Percentiles rank a stretch among this genome's conserved stretches.
Evolutionary conservation across 257 asterid genomes (phyloP).

Genomic region (Leonotis leonurus): DNA sequence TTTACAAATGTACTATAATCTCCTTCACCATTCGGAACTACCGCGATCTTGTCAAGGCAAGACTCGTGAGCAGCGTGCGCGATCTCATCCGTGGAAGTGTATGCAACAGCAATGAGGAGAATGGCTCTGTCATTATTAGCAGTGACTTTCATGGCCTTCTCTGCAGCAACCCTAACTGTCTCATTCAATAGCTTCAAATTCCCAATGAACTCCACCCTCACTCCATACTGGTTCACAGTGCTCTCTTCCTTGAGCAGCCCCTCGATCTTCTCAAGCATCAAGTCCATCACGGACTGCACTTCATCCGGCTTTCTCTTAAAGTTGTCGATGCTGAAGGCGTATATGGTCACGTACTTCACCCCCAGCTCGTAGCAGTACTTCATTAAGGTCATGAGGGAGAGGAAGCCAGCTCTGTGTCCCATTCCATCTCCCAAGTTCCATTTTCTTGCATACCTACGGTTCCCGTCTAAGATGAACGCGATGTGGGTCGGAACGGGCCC

Average conservation of each 20-base stretch:
- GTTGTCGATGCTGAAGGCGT: slow-evolving; percentile 83
- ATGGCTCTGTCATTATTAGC: slow-evolving; percentile 27
- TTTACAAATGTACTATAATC: no score
- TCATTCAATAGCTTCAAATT: slow-evolving; percentile 48
- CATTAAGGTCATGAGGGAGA: slow-evolving; percentile 50
- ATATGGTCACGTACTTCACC: slow-evolving; percentile 44
- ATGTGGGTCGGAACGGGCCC: slow-evolving; percentile 69
- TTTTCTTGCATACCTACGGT: slow-evolving; percentile 62
- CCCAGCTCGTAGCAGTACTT: slow-evolving; percentile 70
- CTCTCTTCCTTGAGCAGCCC: slow-evolving; percentile 57
- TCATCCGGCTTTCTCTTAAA: slow-evolving; percentile 64
- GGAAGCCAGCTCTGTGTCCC: slow-evolving; percentile 68
- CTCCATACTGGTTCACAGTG: slow-evolving; percentile 46
- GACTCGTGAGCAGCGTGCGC: slow-evolving; percentile 42
- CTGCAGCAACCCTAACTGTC: slow-evolving; percentile 52
- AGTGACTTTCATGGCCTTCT: slow-evolving; percentile 58
- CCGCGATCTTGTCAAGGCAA: slow-evolving; percentile 46
- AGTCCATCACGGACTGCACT: slow-evolving; percentile 53
- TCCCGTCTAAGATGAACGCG: slow-evolving; percentile 72
- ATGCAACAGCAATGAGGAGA: slow-evolving; percentile 60
- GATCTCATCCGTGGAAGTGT: slow-evolving; percentile 70
- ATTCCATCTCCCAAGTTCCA: slow-evolving; percentile 38
- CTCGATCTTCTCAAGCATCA: slow-evolving; percentile 74
- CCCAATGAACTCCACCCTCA: slow-evolving; percentile 57
- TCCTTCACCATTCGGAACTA: neutral